Evolutionary conservation across 495 filamentous ascomycete genomes (phyloP).

Genomic region (Aspergillus conjunctus): DNA sequence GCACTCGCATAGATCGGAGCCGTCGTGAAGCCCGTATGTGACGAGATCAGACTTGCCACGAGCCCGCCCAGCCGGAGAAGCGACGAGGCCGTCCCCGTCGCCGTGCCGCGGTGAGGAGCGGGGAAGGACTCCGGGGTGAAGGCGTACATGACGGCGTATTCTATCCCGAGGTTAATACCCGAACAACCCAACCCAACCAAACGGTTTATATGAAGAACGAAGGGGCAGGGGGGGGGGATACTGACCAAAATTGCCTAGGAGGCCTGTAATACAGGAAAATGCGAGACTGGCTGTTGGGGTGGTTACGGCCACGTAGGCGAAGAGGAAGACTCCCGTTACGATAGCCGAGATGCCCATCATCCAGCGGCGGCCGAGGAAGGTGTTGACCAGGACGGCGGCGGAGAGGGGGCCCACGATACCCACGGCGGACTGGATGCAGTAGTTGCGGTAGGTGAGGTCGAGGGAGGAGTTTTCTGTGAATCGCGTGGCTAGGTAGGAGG

Average conservation of each 20-base stretch:
- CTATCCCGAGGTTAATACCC: slow-evolving; percentile 13
- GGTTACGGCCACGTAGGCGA: slow-evolving; percentile 36
- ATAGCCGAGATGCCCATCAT: slow-evolving; percentile 40
- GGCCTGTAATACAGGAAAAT: slow-evolving; percentile 34
- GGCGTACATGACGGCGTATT: slow-evolving; percentile 57
- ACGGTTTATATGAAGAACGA: neutral
- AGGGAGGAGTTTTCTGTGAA: slow-evolving; percentile 32
- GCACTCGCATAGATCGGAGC: slow-evolving; percentile 41
- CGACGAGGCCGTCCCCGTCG: slow-evolving; percentile 47
- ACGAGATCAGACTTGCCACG: slow-evolving; percentile 35
- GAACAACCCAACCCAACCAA: neutral
- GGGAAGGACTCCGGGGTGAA: slow-evolving; percentile 61
- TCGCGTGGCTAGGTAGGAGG: slow-evolving; percentile 37
- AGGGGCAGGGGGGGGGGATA: neutral
- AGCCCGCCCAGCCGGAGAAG: slow-evolving; percentile 35
- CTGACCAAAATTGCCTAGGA: slow-evolving; percentile 40
- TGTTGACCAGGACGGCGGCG: slow-evolving; percentile 34
- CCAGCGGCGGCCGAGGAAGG: slow-evolving; percentile 34
- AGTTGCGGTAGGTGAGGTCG: slow-evolving; percentile 34
- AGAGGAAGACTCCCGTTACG: slow-evolving; percentile 37
- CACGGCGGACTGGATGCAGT: slow-evolving; percentile 37
- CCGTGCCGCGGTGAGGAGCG: slow-evolving; percentile 55
- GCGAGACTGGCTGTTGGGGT: slow-evolving; percentile 29
- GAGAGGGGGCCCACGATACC: slow-evolving; percentile 34
- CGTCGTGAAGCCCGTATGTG: slow-evolving; percentile 35